Evolutionary conservation across 2,329 filamentous ascomycete genomes (phyloP).

Genomic region (Colletotrichum graminicola): DNA sequence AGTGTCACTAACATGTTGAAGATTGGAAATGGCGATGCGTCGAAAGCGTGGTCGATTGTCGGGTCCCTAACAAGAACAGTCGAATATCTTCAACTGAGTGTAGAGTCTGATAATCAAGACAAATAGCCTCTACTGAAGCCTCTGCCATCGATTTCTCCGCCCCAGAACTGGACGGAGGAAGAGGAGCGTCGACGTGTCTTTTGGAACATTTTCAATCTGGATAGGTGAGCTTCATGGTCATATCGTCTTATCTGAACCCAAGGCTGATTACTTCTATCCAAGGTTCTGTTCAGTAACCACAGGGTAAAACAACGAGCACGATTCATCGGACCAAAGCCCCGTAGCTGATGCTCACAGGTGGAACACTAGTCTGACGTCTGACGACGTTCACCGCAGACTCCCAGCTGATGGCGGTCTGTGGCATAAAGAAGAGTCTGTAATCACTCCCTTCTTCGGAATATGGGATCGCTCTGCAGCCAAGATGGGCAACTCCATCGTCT

Average conservation of each 20-base stretch:
- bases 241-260: fast-evolving
- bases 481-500: conserved; percentile 56
- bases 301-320: conserved; percentile 30
- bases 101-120: conserved; percentile 40
- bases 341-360: conserved; percentile 44
- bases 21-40: conserved; percentile 43
- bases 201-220: conserved; percentile 51
- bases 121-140: conserved; percentile 44
- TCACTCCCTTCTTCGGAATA: conserved; percentile 59
- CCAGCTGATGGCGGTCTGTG: conserved; percentile 57
- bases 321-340: no score
- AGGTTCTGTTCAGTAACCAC: conserved; percentile 47
- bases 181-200: conserved; percentile 51
- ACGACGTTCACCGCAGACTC: conserved; percentile 48
- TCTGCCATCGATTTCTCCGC: conserved; percentile 47
- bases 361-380: conserved; percentile 51
- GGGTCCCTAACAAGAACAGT: conserved; percentile 43
- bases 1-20: conserved; percentile 10
- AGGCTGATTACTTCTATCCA: neutral
- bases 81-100: conserved; percentile 43
- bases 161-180: conserved; percentile 50
- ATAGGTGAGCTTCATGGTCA: conserved; percentile 44
- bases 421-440: conserved; percentile 54
- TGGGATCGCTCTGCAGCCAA: conserved; percentile 56
- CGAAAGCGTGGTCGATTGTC: conserved; percentile 42